Base-by-base conservation (phyloP, 192 early-diverging fungal species). In the Glomus cerebriforme region DNA sequence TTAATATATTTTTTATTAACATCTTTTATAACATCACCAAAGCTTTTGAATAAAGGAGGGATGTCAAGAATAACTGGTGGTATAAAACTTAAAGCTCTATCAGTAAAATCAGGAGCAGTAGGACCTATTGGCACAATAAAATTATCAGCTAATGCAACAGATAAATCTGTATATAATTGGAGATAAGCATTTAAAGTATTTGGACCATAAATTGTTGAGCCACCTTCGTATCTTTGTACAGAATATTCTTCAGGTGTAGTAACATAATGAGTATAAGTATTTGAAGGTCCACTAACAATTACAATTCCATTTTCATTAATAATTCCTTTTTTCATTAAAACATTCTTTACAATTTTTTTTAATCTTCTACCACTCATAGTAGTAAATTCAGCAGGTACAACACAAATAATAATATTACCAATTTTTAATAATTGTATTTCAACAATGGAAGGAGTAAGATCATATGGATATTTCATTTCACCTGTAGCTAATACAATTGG, bases 201-300 rank as follows among this genome's bases (percentile, higher is more conserved):
- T 22, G 87, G 89, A 19, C 91, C 91, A 75, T 84, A 92, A 39
- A 83, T 81, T 29, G 91, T 92, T 22, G 84, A 86, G 10, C 83
- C 90, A 2, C 83, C 91, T 85, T 92, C 91, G 70, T 92, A 92
- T 71, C 90, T 79, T 80, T 92, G 91, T 10, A 83, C 66, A 54
- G 86, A 80, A 70, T 92, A 92, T 77, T 92, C 91, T 83, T 92
- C 89, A 70, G 59, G 83, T 1, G 89, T 90, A 2, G 88, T 82
- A 66, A 89, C 79, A 68, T 87, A 83, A 43, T 75, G 79, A 76
- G 75, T 86, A 68, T 4, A 29, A 35, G 26, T 15, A 26, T 80
- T 80, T 27, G 59, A 82, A 32, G 91, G 84, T 2, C 88, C 91
- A 27, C 85, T 80, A 45, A 92, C 75, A n/a, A 91, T 77, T 5